Base-by-base conservation (phyloP, 73 alveolate species). In the Paramecium tetraurelia region DNA sequence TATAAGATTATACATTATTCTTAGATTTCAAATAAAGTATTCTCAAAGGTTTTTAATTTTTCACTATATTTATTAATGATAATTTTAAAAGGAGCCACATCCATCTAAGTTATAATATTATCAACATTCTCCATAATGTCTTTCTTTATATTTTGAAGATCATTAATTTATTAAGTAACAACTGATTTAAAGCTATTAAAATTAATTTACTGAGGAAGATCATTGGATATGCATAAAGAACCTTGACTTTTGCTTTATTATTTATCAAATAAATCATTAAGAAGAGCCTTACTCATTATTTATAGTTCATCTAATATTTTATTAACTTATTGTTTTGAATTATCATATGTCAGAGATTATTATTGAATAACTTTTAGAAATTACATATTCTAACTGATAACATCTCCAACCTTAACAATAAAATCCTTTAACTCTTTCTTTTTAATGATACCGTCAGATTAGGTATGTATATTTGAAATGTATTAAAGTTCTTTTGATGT, bases 41-140 rank as follows among this genome's bases (percentile, higher is more conserved):
- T 12, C 12, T 80, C 90, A 44, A 80, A 41, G 22, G 48, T 4
- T 44, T 46, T 80, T 20, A 80, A 24, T 80, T 80, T 80, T 18
- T 80, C 90, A 44, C 57, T 80, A 12, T 80, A 80, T 48, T 80
- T 80, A 48, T 80, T 80, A 22, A 80, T 80, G 0, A 80, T 80
- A 44, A 80, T 80, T 46, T 80, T 80, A 24, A 80, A 80, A 38
- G 90, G 90, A 44, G 90, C 90, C 14, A 80, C 70, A 46, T 80
- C 90, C 90, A 80, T 80, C 14, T 40, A 80, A 11, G 70, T 80
- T 1, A 80, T 43, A 7, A 80, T 80, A 48, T 80, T 80, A 24
- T 80, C 90, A 12, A 80, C 43, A 80, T 80, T 80, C 75, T 80
- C 70, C 70, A 80, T 48, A 22, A 80, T 80, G 24, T 80, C 90